A percentile compares a stretch with the other conserved stretches of the same genome.
Evolutionary conservation across 2,329 filamentous ascomycete species (phyloP).

Genomic region (Fusarium tjaetaba): DNA sequence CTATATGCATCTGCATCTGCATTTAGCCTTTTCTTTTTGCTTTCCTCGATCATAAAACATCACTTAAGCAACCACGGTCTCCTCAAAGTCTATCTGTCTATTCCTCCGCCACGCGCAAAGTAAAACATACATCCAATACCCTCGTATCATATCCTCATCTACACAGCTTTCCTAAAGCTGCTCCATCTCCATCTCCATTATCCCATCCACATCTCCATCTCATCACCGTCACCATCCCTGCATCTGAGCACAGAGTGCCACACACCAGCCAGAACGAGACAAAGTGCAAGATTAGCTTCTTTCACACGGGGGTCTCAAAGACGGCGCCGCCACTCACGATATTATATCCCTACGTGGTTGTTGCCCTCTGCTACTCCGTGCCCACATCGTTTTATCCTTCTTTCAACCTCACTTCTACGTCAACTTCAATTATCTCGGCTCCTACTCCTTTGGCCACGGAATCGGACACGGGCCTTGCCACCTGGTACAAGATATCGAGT

Average conservation of each 20-base stretch:
- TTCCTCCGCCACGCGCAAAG: not conserved
- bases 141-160: slow-evolving; percentile 2
- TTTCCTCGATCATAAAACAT: not conserved
- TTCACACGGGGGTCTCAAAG: not conserved
- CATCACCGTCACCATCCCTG: slow-evolving; percentile 22
- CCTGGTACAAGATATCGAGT: slow-evolving; percentile 10
- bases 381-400: slow-evolving; percentile 9
- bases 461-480: not conserved
- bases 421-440: not conserved
- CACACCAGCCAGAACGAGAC: slow-evolving; percentile 29
- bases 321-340: slow-evolving; percentile 36
- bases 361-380: slow-evolving; percentile 3
- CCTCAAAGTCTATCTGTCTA: not conserved
- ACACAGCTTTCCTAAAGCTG: not conserved
- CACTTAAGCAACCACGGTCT: not conserved
- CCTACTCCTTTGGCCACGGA: slow-evolving; percentile 3
- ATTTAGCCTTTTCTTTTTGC: slow-evolving; percentile 8
- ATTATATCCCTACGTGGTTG: not conserved
- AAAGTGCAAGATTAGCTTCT: slow-evolving; percentile 34
- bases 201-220: not conserved
- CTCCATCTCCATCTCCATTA: slow-evolving; percentile 14
- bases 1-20: not conserved
- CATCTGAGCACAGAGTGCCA: slow-evolving; percentile 20
- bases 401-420: slow-evolving; percentile 12
- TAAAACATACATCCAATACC: not conserved